Evolutionary conservation across 2,329 filamentous ascomycete genomes (phyloP).

Genomic region (Truncatella angustata): DNA sequence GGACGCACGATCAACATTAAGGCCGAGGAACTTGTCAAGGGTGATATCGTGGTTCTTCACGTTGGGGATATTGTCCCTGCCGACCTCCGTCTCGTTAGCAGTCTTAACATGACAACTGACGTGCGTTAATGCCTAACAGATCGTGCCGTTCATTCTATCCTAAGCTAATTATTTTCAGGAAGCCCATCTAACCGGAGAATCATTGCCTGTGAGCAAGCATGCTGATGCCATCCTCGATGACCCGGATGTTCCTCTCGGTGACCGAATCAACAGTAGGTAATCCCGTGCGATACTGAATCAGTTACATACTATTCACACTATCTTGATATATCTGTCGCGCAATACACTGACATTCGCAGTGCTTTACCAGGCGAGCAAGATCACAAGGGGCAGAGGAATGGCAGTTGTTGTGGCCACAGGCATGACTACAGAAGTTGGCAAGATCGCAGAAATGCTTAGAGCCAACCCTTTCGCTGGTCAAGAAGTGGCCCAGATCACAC

Average conservation of each 20-base stretch:
- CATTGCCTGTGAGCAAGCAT: conserved; percentile 65
- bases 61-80: conserved; percentile 70
- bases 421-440: conserved; percentile 73
- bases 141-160: no score
- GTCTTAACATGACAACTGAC: conserved; percentile 74
- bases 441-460: conserved; percentile 69
- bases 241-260: conserved; percentile 59
- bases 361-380: conserved; percentile 69
- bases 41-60: conserved; percentile 61
- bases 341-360: no score
- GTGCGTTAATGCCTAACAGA: neutral
- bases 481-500: conserved; percentile 43
- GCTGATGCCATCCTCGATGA: conserved; percentile 54
- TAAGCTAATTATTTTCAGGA: conserved; percentile 37
- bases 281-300: neutral
- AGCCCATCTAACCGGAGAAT: conserved; percentile 72
- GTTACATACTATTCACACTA: neutral
- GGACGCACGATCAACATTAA: conserved; percentile 50
- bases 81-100: conserved; percentile 63
- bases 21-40: conserved; percentile 59
- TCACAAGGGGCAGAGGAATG: conserved; percentile 67
- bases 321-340: no score
- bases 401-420: conserved; percentile 70
- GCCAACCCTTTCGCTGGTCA: conserved; percentile 51
- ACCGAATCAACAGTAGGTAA: conserved; percentile 55